A percentile compares a stretch with the other conserved stretches of the same genome.
phyloP scores from a whole-genome alignment of 495 filamentous ascomycete genomes.

The Oidiodendron maius region DNA sequence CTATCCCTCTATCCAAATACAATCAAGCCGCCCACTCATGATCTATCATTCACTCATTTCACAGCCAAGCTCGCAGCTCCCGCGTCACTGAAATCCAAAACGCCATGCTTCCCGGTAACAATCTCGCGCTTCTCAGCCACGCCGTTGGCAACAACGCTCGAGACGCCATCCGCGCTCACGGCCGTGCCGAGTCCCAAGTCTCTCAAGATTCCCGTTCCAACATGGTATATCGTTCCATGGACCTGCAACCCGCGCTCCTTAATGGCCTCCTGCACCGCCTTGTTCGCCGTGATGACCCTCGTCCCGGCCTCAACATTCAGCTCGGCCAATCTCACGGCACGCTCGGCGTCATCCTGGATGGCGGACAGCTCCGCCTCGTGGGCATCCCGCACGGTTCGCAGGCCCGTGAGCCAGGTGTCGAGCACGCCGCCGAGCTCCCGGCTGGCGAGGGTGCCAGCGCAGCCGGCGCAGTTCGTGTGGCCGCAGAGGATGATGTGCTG shows the following conservation, averaged over 20 bases:
- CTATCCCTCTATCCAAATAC: too few relatives aligned
- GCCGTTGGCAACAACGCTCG: too few relatives aligned
- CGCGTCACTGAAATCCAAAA: conserved; percentile 39
- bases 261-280: conserved; percentile 57
- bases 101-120: conserved; percentile 41
- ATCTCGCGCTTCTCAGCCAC: conserved; percentile 13
- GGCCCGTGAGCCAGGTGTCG: conserved; percentile 74
- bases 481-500: conserved; percentile 81
- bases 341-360: conserved; percentile 40
- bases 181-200: conserved; percentile 45
- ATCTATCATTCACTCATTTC: too few relatives aligned
- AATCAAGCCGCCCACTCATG: too few relatives aligned
- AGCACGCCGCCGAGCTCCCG: conserved; percentile 64
- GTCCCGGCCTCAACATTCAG: conserved; percentile 65
- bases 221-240: conserved; percentile 66
- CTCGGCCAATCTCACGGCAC: conserved; percentile 53
- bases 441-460: conserved; percentile 61
- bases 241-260: conserved; percentile 63
- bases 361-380: conserved; percentile 48
- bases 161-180: background rate
- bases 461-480: conserved; percentile 77
- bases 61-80: conserved; percentile 11
- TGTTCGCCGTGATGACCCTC: conserved; percentile 54
- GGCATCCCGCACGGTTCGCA: conserved; percentile 53
- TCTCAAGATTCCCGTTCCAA: conserved; percentile 51